phyloP scores from a whole-genome alignment of 106 monocot genomes.

The Phalaenopsis equestris region DNA sequence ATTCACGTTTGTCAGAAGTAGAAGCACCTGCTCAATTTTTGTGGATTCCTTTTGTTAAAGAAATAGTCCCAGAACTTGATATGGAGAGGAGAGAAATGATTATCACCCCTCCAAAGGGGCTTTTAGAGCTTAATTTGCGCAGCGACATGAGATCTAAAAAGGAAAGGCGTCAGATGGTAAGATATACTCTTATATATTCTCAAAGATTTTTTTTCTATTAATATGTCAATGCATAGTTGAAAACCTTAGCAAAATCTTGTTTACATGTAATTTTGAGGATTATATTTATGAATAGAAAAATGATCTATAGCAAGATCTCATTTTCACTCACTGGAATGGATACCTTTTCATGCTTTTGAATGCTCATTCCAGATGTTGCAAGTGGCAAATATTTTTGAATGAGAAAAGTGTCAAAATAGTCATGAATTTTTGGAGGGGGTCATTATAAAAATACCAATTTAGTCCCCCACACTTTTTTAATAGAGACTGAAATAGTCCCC shows the following conservation, averaged over 20 bases:
- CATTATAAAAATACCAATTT: too few relatives aligned
- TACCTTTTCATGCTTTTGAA: neutral
- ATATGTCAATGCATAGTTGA: too few relatives aligned
- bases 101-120: constrained; percentile 95
- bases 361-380: neutral
- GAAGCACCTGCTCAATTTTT: constrained; percentile 33
- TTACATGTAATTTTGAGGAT: too few relatives aligned
- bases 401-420: too few relatives aligned
- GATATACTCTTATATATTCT: constrained; percentile 23
- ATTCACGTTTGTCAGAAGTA: constrained; percentile 15
- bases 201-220: neutral
- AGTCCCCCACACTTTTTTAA: too few relatives aligned
- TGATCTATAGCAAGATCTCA: too few relatives aligned
- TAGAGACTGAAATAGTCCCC: too few relatives aligned
- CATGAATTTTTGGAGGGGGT: too few relatives aligned
- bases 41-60: constrained; percentile 95
- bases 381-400: neutral
- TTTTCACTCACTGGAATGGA: too few relatives aligned
- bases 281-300: too few relatives aligned
- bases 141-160: constrained; percentile 63
- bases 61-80: constrained; percentile 89
- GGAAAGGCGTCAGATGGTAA: constrained; percentile 78
- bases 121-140: constrained; percentile 79
- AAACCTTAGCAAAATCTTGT: too few relatives aligned
- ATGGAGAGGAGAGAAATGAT: constrained; percentile 60